Evolutionary conservation across 1,284 basidiomycete genomes (phyloP).

Genomic region (Ganoderma boninense): DNA sequence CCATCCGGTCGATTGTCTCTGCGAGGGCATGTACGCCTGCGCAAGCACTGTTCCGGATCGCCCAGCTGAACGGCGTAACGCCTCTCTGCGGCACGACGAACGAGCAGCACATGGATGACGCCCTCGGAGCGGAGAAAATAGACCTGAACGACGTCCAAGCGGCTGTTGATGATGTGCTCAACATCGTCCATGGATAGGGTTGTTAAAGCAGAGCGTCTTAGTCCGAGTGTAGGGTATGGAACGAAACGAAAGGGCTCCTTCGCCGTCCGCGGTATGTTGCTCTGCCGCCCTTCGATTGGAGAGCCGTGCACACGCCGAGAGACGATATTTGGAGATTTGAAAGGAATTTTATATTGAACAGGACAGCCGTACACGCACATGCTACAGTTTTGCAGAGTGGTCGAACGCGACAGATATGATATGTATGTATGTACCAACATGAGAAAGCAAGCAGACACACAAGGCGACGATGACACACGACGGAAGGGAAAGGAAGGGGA

Average conservation of each 20-base stretch:
- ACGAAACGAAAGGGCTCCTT: no score
- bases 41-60: conserved; percentile 74
- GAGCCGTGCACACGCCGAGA: not conserved
- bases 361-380: conserved; percentile 48
- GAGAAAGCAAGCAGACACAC: conserved; percentile 40
- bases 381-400: conserved; percentile 48
- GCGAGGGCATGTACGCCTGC: conserved; percentile 62
- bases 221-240: not conserved
- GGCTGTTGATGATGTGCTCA: conserved; percentile 18
- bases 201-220: no score
- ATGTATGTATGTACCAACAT: conserved; percentile 38
- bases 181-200: conserved; percentile 8
- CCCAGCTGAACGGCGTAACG: conserved; percentile 65
- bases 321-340: conserved; percentile 32
- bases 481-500: not conserved
- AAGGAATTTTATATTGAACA: conserved; percentile 43
- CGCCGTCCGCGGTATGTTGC: not conserved
- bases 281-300: no score
- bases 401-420: conserved; percentile 39
- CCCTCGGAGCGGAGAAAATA: conserved; percentile 48
- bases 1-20: conserved; percentile 55
- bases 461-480: conserved; percentile 25
- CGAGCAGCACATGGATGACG: conserved; percentile 65
- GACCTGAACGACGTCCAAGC: conserved; percentile 42
- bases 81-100: conserved; percentile 76